These are phyloP conservation scores for Chaetomium sp. DNA, from an alignment of 2,329 filamentous ascomycete species.

Conservation along the genomic window DNA sequence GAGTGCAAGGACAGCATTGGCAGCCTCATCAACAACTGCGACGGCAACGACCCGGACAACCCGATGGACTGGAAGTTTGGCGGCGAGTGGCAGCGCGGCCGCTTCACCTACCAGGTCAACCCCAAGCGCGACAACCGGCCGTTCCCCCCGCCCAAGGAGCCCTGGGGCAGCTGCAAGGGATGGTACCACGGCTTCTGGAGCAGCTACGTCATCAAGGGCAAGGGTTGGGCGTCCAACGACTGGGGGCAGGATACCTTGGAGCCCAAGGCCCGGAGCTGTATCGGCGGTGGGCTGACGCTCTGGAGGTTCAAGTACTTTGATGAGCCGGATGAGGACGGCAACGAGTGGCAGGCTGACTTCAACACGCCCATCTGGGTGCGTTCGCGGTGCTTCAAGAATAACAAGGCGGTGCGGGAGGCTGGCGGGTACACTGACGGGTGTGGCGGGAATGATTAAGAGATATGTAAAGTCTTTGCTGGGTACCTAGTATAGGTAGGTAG, in stretches of 20 bases:
- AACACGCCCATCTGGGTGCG: slow-evolving; percentile 12
- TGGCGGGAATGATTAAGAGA: slow-evolving; percentile 11
- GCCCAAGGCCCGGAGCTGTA: neutral
- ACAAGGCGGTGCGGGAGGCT: neutral
- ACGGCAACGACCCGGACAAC: slow-evolving; percentile 9
- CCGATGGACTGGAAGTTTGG: slow-evolving; percentile 18
- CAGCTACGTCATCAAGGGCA: neutral
- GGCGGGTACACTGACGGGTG: slow-evolving; percentile 9
- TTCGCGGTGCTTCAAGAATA: slow-evolving; percentile 9
- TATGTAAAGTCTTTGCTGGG: neutral
- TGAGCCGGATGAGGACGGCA: slow-evolving; percentile 8
- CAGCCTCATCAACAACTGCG: slow-evolving; percentile 10
- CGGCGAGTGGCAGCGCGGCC: slow-evolving; percentile 9
- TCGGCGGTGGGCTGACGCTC: slow-evolving; percentile 1
- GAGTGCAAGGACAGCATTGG: slow-evolving; percentile 5
- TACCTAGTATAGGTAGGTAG: neutral
- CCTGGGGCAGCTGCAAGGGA: slow-evolving; percentile 8
- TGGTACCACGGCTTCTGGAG: slow-evolving; percentile 7
- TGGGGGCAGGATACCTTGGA: neutral
- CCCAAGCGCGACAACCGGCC: slow-evolving; percentile 11
- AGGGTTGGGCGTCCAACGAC: slow-evolving; percentile 8
- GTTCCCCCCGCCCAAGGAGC: neutral
- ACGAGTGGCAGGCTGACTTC: slow-evolving; percentile 13
- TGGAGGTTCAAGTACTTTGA: slow-evolving; percentile 17
- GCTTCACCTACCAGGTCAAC: slow-evolving; percentile 11